Base-by-base conservation (phyloP, 495 filamentous ascomycete genomes). In the Lichenothelia convexa region DNA sequence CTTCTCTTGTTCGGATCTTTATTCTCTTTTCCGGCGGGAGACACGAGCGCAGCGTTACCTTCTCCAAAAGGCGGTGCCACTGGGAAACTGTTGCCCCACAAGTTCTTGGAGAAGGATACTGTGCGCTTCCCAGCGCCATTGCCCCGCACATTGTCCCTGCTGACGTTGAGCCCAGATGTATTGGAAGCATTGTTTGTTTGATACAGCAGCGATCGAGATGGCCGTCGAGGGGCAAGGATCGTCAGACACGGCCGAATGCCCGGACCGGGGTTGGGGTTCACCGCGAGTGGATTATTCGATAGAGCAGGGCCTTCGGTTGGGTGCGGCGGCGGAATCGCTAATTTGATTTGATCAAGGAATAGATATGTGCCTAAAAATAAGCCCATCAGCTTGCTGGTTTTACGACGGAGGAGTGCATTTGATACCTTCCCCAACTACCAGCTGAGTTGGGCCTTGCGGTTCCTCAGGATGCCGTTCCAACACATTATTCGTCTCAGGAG, bases 261-360 rank as follows among this genome's bases (percentile, higher is more conserved):
- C 3, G 73, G 63, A 19, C 78, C 86, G 8, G 85, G 80, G 22
- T 70, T 68, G 18, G 80, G 78, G 12, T 71, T 75, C 2, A 86
- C 93, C 23, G 80, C 77, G 26, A 95, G 73, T 24, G 87, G 87
- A 48, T 95, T 97, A 8, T 78, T 73, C 53, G 84, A 93, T 43
- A 73, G 56, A 17, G 82, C 58, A 4, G 82, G 85, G 22, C 80
- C 75, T 63, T 95, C 91, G 36, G 84, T 86, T 18, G 87, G 87
- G 55, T 95, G 87, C 4, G 91, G 84, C 38, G 84, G 89, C 36
- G 89, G 87, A 38, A 85, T 94, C 30, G 89, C 87, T 21, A 97
- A 77, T 39, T 81, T 79, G 21, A 97, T 63, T 50, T 91, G 79
- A 54, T 95, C 87, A 54, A 76, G 73, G 15, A 95, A 69, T 27